Base-by-base conservation (phyloP, 768 basidiomycete species). In the Neoboletus brunneissimus region DNA sequence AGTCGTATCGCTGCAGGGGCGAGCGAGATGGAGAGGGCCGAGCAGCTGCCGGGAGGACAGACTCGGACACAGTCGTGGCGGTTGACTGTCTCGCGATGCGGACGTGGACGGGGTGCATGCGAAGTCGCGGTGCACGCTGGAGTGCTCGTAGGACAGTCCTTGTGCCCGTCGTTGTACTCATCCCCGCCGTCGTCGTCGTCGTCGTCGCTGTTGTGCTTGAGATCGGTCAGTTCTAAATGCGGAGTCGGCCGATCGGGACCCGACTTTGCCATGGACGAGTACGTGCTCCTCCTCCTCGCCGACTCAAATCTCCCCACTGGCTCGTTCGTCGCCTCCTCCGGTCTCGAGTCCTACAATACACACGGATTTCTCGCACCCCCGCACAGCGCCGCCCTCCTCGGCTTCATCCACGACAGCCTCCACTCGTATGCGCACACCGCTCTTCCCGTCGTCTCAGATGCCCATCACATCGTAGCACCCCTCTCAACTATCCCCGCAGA, bases 291-390 rank as follows among this genome's bases (percentile, higher is more conserved):
- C 38, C 79, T 95, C 35, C 81, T 96, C 42, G 81, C 91, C 0
- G 94, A 96, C 75, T 90, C 91, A 58, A 98, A 96, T 72, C 85
- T 99, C 4, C 97, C 97, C 2, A 98, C 96, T 0, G 97, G 97
- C 35, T 89, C 96, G 1, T 99, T 99, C 71, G 91, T 98, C 56
- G 91, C 95, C 0, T 97, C 94, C 1, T 83, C 91, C 3, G 96
- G 96, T 2, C 81, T 98, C 57, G 96, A 99, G 67, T 93, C 94
- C 5, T 94, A 85, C 68, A 74, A 84, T 40, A 87, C 89, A 27
- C 97, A 99, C 69, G 97, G 94, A 0, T 89, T 95, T 66, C 59
- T 76, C 16, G 66, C 79, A 1, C 60, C 47, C 67, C 50, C 60
- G 1, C 52, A 27, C 53, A 23, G 35, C 46, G 25, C 46, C 29